phyloP scores from a whole-genome alignment of 495 filamentous ascomycete genomes.

The Podospora australis region DNA sequence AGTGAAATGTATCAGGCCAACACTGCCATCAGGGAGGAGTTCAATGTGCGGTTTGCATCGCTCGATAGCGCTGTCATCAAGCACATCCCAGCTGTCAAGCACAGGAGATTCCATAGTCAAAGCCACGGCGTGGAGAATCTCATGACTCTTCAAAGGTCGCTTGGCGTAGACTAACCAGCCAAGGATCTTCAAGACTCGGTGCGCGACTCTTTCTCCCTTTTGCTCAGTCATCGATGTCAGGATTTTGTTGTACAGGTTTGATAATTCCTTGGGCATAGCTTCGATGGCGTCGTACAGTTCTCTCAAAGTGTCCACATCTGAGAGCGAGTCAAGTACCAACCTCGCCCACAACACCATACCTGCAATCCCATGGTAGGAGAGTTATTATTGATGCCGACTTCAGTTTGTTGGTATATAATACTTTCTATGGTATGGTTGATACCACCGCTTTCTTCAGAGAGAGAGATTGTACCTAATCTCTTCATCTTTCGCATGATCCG shows the following conservation, averaged over 20 bases:
- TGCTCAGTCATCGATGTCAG: not conserved
- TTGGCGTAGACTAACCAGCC: not conserved
- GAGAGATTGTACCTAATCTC: not conserved
- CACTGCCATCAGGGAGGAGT: not conserved
- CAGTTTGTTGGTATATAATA: too few relatives aligned
- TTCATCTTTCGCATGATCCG: not conserved
- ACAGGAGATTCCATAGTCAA: not conserved
- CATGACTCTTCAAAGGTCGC: not conserved
- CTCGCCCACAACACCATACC: not conserved
- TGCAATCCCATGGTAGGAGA: not conserved
- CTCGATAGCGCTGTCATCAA: not conserved
- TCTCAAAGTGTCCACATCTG: not conserved
- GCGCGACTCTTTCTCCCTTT: not conserved
- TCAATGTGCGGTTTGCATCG: not conserved
- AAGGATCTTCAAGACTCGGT: not conserved
- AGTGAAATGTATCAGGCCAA: not conserved
- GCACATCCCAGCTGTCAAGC: not conserved
- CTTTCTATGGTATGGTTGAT: not conserved
- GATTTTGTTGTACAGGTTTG: not conserved
- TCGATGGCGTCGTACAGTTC: not conserved
- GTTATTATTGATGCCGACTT: too few relatives aligned
- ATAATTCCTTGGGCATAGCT: not conserved
- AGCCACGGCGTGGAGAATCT: not conserved
- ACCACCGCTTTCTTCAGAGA: not conserved
- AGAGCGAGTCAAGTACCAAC: not conserved